These are phyloP conservation scores for Diaporthe helianthi DNA, from an alignment of 2,329 filamentous ascomycete species.

Conservation along the genomic window DNA sequence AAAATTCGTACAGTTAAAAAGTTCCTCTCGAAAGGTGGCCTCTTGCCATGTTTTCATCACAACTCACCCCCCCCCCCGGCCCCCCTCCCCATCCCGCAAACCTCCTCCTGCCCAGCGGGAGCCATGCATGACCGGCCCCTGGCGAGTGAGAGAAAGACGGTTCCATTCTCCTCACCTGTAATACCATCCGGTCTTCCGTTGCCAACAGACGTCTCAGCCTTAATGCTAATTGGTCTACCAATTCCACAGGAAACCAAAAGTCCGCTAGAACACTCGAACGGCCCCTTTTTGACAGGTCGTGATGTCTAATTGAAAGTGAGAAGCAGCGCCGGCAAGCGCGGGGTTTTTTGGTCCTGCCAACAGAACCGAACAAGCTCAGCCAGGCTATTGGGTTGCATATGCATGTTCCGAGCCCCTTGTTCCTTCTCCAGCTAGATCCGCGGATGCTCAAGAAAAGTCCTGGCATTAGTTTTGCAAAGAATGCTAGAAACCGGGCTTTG, in stretches of 20 bases:
- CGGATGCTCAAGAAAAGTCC: not conserved
- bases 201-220: not conserved
- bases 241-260: slow-evolving; percentile 13
- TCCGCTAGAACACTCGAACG: slow-evolving; percentile 19
- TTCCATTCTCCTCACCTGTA: not conserved
- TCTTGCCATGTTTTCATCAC: slow-evolving; percentile 8
- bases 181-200: slow-evolving; percentile 2
- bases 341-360: slow-evolving; percentile 21
- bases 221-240: slow-evolving; percentile 10
- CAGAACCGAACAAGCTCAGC: not conserved
- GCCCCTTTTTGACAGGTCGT: not conserved
- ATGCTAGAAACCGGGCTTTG: slow-evolving; percentile 32
- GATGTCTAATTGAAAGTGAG: not conserved
- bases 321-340: not conserved
- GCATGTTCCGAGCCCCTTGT: not conserved
- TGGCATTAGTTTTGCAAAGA: slow-evolving; percentile 11
- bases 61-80: too few relatives aligned
- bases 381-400: not conserved
- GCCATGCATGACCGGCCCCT: not conserved
- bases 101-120: slow-evolving; percentile 3
- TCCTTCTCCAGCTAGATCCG: not conserved
- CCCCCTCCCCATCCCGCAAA: not conserved
- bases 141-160: not conserved
- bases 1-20: slow-evolving; percentile 32
- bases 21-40: not conserved